Evolutionary conservation across 257 asterid genomes (phyloP).

Genomic region (Linderniella brevidens): DNA sequence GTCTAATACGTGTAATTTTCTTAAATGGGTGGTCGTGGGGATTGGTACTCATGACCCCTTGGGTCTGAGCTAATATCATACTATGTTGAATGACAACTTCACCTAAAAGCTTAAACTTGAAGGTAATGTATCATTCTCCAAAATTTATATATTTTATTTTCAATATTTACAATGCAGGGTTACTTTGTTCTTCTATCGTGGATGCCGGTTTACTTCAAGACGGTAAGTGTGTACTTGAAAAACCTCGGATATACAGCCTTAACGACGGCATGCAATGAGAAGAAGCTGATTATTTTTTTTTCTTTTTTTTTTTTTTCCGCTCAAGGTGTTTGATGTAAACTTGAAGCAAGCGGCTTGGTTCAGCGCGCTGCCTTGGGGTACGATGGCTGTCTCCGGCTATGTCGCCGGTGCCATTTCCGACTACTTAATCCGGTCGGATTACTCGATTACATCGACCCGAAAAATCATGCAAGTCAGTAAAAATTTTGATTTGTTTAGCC

Average conservation of each 20-base stretch:
- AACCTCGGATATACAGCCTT: background rate
- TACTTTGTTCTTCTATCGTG: conserved; percentile 93
- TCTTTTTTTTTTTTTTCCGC: background rate
- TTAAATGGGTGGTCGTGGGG: no score
- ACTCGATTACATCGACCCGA: conserved; percentile 55
- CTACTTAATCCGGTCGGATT: conserved; percentile 44
- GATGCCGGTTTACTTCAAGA: conserved; percentile 96
- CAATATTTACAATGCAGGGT: conserved; percentile 68
- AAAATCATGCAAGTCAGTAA: conserved; percentile 80
- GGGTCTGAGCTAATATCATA: no score
- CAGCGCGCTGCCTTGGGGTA: conserved; percentile 98
- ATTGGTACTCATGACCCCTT: no score
- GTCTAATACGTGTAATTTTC: no score
- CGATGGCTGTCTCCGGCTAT: conserved; percentile 95
- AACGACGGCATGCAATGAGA: background rate
- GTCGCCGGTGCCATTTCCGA: conserved; percentile 78
- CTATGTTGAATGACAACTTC: no score
- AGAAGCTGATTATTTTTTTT: background rate
- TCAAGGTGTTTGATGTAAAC: conserved; percentile 71
- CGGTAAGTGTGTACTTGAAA: conserved; percentile 33
- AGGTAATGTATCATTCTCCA: no score
- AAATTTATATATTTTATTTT: no score
- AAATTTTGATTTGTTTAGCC: no score
- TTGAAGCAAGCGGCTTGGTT: conserved; percentile 98
- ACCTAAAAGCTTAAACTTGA: no score